Conservation (phyloP, 306 rosid species). For the Fragaria vesca region DNA sequence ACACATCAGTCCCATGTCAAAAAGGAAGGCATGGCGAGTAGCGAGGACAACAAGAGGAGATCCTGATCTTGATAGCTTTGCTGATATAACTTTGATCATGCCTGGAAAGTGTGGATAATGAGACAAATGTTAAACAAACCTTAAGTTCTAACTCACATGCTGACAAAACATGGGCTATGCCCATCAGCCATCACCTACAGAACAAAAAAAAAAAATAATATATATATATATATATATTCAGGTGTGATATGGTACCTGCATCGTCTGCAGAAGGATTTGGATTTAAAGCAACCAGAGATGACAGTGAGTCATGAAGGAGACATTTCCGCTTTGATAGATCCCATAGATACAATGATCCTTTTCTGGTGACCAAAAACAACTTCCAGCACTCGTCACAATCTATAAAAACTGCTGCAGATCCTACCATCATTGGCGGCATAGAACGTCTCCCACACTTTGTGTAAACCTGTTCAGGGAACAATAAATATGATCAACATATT, state of each 20-base stretch:
- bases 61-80: conserved; percentile 70
- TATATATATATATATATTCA: neutral
- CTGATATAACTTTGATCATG: conserved; percentile 77
- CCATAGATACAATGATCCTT: conserved; percentile 83
- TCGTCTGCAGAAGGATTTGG: conserved; percentile 58
- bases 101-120: conserved; percentile 40
- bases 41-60: conserved; percentile 82
- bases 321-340: conserved; percentile 73
- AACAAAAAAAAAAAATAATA: neutral
- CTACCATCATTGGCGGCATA: conserved; percentile 89
- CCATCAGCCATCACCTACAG: neutral
- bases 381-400: conserved; percentile 92
- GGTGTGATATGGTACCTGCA: conserved; percentile 46
- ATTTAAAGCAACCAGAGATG: conserved; percentile 64
- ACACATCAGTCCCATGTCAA: conserved; percentile 84
- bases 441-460: conserved; percentile 89
- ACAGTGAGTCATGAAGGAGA: conserved; percentile 76
- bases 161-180: conserved; percentile 6
- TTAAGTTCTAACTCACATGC: neutral
- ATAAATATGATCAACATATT: neutral
- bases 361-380: conserved; percentile 83
- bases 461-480: conserved; percentile 60
- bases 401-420: conserved; percentile 85
- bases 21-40: conserved; percentile 89
- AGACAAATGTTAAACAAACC: neutral